Conservation (phyloP, 2,329 filamentous ascomycete genomes). For the Diaporthe ilicicola region DNA sequence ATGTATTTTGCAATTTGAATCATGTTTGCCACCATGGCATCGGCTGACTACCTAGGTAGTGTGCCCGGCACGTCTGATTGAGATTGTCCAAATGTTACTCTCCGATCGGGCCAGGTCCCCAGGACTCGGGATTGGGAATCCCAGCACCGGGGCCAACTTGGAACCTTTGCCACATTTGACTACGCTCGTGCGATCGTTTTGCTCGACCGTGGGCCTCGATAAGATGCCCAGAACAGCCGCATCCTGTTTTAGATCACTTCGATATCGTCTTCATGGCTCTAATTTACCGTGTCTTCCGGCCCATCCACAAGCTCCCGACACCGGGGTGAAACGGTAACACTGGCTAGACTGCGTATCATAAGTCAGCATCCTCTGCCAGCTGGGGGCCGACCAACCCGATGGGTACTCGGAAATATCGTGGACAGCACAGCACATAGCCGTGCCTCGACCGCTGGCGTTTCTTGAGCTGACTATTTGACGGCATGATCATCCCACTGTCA, state of each 20-base stretch:
- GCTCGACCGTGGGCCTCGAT: background rate
- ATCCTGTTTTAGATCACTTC: background rate
- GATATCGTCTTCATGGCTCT: background rate
- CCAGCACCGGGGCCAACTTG: background rate
- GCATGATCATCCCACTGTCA: background rate
- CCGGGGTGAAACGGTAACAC: background rate
- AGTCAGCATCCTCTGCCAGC: background rate
- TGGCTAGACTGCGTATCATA: background rate
- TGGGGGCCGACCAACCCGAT: background rate
- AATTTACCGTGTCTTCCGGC: background rate
- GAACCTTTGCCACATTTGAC: slow-evolving; percentile 1
- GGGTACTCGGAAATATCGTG: background rate
- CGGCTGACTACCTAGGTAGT: background rate
- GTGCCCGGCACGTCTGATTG: background rate
- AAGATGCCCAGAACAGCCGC: background rate
- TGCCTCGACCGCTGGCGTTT: background rate
- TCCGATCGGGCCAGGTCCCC: background rate
- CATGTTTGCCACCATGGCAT: background rate
- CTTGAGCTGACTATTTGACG: background rate
- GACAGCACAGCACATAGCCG: background rate
- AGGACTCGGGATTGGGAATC: background rate
- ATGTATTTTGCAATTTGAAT: background rate
- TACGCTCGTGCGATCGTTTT: background rate
- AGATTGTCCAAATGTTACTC: background rate
- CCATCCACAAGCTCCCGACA: background rate